Percentiles rank a stretch among this genome's conserved stretches.
Conservation (phyloP, 2,329 filamentous ascomycete genomes). For the Intubia oerlemansii region DNA sequence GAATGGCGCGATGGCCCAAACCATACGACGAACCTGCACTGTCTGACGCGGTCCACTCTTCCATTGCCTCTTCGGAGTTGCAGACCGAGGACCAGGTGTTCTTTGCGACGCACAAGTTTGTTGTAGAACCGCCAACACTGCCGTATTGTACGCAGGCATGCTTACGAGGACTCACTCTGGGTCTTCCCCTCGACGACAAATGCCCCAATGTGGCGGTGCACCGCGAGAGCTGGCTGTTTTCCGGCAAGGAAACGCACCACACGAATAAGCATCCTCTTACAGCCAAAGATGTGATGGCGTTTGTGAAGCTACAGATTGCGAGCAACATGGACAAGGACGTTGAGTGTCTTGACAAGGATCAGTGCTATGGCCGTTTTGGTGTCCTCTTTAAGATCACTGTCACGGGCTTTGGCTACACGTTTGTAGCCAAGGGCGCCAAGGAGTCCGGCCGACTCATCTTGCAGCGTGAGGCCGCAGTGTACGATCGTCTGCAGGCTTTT, state of each 20-base stretch:
- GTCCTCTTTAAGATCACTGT: not conserved
- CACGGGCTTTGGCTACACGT: not conserved
- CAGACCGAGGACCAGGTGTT: too few species aligned
- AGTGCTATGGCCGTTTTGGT: not conserved
- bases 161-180: not conserved
- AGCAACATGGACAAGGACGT: not conserved
- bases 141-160: slow-evolving; percentile 4
- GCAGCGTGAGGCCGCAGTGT: not conserved
- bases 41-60: not conserved
- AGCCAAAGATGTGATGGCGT: not conserved
- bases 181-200: not conserved
- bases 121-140: slow-evolving; percentile 1
- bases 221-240: not conserved
- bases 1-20: slow-evolving; percentile 1
- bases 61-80: too few species aligned
- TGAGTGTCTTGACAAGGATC: not conserved
- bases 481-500: not conserved
- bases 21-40: not conserved
- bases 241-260: too few species aligned
- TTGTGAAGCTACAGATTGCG: not conserved
- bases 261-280: too few species aligned
- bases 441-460: not conserved
- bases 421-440: not conserved
- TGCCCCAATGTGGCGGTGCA: slow-evolving; percentile 3
- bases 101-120: not conserved